These are phyloP conservation scores for Boletus edulis DNA, from an alignment of 768 basidiomycete species.

Conservation along the genomic window DNA sequence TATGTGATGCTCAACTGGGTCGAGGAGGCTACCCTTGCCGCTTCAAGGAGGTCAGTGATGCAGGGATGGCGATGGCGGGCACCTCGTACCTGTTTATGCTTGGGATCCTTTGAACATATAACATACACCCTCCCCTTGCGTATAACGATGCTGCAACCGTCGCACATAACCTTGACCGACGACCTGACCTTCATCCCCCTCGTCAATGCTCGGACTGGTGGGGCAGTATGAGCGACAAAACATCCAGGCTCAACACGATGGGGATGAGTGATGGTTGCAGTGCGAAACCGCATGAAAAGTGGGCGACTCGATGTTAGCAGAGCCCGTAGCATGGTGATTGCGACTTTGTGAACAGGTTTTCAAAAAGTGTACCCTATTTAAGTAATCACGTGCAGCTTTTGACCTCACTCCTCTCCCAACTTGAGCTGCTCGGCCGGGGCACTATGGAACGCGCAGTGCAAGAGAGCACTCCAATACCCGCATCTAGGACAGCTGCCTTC, in stretches of 20 bases:
- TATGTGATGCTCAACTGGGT: background rate
- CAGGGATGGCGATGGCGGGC: background rate
- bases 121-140: slow-evolving; percentile 92
- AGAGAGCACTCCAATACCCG: background rate
- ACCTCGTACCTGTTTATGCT: slow-evolving; percentile 87
- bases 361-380: too few relatives aligned
- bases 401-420: too few relatives aligned
- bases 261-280: slow-evolving; percentile 32
- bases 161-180: slow-evolving; percentile 92
- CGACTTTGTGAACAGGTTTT: background rate
- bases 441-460: background rate
- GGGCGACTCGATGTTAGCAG: slow-evolving; percentile 63
- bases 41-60: slow-evolving; percentile 35
- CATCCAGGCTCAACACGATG: slow-evolving; percentile 33
- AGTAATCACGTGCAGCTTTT: too few relatives aligned
- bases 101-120: slow-evolving; percentile 90
- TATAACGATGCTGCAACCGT: slow-evolving; percentile 85
- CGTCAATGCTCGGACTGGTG: slow-evolving; percentile 37
- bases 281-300: slow-evolving; percentile 52
- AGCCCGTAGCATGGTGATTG: slow-evolving; percentile 48
- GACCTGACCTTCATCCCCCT: slow-evolving; percentile 96
- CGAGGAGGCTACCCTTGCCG: slow-evolving; percentile 55
- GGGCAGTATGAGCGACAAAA: slow-evolving; percentile 1
- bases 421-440: too few relatives aligned
- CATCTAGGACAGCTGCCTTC: slow-evolving; percentile 43